Evolutionary conservation across 768 basidiomycete genomes (phyloP).

Genomic region (Auricularia sp.): DNA sequence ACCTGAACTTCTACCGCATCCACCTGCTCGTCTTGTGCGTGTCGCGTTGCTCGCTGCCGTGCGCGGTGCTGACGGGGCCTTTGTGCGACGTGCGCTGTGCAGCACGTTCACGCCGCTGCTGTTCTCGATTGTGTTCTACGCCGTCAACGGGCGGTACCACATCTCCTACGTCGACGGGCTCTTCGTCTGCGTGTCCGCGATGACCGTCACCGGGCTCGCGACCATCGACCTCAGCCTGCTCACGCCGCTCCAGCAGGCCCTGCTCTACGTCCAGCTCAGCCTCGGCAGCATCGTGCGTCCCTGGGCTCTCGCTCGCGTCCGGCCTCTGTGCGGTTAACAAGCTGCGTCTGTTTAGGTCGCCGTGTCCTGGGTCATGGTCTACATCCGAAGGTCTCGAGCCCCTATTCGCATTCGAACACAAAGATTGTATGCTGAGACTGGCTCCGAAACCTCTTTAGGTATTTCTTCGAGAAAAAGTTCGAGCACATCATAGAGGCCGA

Average conservation of each 20-base stretch:
- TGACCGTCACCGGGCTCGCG: slow-evolving; percentile 65
- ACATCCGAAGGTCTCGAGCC: slow-evolving; percentile 49
- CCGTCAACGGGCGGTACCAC: slow-evolving; percentile 61
- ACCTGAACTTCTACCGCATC: slow-evolving; percentile 41
- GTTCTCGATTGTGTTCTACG: slow-evolving; percentile 73
- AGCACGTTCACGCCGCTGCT: slow-evolving; percentile 74
- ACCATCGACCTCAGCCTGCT: slow-evolving; percentile 60
- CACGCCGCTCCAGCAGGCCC: slow-evolving; percentile 58
- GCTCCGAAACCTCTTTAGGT: slow-evolving; percentile 27
- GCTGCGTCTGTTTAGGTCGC: slow-evolving; percentile 39
- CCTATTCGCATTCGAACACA: background rate
- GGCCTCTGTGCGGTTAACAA: slow-evolving; percentile 4
- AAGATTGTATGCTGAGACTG: background rate
- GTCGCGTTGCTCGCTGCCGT: slow-evolving; percentile 2
- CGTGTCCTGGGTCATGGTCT: slow-evolving; percentile 78
- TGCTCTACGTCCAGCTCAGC: slow-evolving; percentile 71
- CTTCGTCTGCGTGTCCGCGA: slow-evolving; percentile 66
- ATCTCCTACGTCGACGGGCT: slow-evolving; percentile 70
- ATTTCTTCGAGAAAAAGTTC: slow-evolving; percentile 64
- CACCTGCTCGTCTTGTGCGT: slow-evolving; percentile 45
- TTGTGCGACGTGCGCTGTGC: slow-evolving; percentile 7
- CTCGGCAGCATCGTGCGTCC: slow-evolving; percentile 59
- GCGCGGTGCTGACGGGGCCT: slow-evolving; percentile 6
- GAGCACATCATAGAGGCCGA: slow-evolving; percentile 43
- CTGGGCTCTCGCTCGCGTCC: background rate